Evolutionary conservation across 2,329 filamentous ascomycete species (phyloP).

Genomic region (Ramularia endophylla): DNA sequence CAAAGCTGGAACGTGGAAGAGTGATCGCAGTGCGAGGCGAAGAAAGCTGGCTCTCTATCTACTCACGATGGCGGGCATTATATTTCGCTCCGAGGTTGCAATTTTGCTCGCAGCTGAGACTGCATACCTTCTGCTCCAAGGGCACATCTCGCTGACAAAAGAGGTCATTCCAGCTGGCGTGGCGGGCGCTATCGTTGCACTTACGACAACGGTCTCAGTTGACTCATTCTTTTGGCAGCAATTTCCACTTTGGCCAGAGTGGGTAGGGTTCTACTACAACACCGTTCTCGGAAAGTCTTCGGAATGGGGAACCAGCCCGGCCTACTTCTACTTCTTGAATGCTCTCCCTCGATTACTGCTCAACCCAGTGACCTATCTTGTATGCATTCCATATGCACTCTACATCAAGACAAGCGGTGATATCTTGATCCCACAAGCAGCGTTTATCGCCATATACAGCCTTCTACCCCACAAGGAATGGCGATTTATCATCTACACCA

Average conservation of each 20-base stretch:
- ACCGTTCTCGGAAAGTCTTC: slow-evolving; percentile 75
- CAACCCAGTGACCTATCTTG: slow-evolving; percentile 61
- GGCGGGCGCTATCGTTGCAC: slow-evolving; percentile 58
- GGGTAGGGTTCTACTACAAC: slow-evolving; percentile 86
- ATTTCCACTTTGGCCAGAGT: slow-evolving; percentile 77
- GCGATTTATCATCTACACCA: slow-evolving; percentile 84
- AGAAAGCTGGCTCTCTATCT: slow-evolving; percentile 64
- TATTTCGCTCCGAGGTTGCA: slow-evolving; percentile 87
- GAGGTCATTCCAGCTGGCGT: slow-evolving; percentile 62
- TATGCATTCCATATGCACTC: slow-evolving; percentile 47
- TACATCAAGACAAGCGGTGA: slow-evolving; percentile 43
- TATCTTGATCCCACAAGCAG: slow-evolving; percentile 58
- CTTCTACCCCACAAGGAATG: slow-evolving; percentile 92
- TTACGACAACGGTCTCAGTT: slow-evolving; percentile 64
- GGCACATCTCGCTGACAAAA: slow-evolving; percentile 49
- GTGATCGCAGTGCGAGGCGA: slow-evolving; percentile 37
- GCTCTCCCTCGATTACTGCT: slow-evolving; percentile 76
- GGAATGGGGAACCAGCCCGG: slow-evolving; percentile 81
- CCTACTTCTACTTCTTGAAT: slow-evolving; percentile 78
- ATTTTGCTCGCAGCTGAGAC: slow-evolving; percentile 67
- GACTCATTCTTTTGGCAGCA: slow-evolving; percentile 93
- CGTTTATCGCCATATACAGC: slow-evolving; percentile 76
- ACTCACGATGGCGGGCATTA: slow-evolving; percentile 70
- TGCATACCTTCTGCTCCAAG: slow-evolving; percentile 55
- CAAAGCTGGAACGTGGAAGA: slow-evolving; percentile 33